phyloP scores from a whole-genome alignment of 2,329 filamentous ascomycete species.

The Talaromyces atroroseus region DNA sequence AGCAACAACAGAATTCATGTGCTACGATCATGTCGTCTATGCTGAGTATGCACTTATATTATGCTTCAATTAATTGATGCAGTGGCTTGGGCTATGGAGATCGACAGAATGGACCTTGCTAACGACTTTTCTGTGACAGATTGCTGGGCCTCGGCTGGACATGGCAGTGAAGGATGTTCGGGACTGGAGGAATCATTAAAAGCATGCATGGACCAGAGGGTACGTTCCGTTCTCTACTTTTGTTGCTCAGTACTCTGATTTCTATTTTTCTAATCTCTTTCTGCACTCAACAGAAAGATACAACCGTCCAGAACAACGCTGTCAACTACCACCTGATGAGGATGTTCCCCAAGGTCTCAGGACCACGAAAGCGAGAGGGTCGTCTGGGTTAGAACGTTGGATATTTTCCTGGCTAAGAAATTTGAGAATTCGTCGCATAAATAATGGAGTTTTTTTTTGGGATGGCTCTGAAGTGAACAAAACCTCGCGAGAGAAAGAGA shows the following conservation, averaged over 20 bases:
- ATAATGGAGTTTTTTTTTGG: slow-evolving; percentile 9
- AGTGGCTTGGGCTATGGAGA: not conserved
- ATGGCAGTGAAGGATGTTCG: slow-evolving; percentile 52
- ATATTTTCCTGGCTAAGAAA: not conserved
- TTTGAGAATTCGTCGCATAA: slow-evolving; percentile 6
- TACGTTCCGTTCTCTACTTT: slow-evolving; percentile 37
- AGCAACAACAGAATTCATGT: slow-evolving; percentile 59
- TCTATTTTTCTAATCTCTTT: not conserved
- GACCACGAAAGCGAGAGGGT: slow-evolving; percentile 60
- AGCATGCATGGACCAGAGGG: slow-evolving; percentile 73
- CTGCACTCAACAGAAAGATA: slow-evolving; percentile 46
- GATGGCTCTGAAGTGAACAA: slow-evolving; percentile 1
- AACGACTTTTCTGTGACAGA: slow-evolving; percentile 22
- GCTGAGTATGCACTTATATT: slow-evolving; percentile 48
- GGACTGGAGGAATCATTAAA: slow-evolving; percentile 57
- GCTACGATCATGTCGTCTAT: slow-evolving; percentile 61
- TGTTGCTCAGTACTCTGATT: not conserved
- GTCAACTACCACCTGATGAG: slow-evolving; percentile 90
- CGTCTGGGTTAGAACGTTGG: slow-evolving; percentile 25
- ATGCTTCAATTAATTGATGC: not conserved
- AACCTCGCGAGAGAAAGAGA: not conserved
- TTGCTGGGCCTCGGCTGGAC: slow-evolving; percentile 45
- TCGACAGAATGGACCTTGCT: not conserved
- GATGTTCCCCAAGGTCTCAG: slow-evolving; percentile 67
- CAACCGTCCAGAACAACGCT: slow-evolving; percentile 60